Conservation (phyloP, 179 eudicot genomes). For the Sideroxylon spinosum region DNA sequence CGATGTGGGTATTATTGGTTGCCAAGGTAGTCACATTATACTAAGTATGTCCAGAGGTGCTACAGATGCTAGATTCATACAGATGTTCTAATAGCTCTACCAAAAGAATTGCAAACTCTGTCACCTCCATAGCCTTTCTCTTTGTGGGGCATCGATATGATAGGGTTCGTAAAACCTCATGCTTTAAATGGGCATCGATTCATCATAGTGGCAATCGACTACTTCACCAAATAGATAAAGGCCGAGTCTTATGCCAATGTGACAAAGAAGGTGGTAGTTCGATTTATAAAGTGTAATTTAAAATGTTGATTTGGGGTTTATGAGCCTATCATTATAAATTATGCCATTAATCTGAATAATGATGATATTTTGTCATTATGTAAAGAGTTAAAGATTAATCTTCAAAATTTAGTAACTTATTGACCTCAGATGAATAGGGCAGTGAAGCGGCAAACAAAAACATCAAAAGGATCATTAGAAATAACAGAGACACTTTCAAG, state of each 20-base stretch:
- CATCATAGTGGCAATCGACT: constrained; percentile 6
- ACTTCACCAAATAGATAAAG: not conserved
- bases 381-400: too few relatives aligned
- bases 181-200: not conserved
- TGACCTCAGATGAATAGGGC: not conserved
- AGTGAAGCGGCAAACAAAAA: constrained; percentile 9
- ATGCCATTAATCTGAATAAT: not conserved
- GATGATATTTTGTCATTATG: not conserved
- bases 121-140: not conserved
- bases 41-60: not conserved
- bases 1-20: not conserved
- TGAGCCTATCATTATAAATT: not conserved
- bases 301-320: not conserved
- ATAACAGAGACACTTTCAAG: not conserved
- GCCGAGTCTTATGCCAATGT: not conserved
- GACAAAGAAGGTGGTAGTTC: not conserved
- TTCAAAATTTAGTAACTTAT: not conserved
- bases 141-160: not conserved
- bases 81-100: not conserved
- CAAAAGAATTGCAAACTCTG: not conserved
- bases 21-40: not conserved
- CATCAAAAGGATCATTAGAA: not conserved
- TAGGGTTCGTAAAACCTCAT: not conserved
- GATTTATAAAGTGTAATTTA: not conserved
- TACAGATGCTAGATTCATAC: not conserved